These are phyloP conservation scores for Dillenia turbinata DNA, from an alignment of 164 flowering plant species.

Conservation along the genomic window DNA sequence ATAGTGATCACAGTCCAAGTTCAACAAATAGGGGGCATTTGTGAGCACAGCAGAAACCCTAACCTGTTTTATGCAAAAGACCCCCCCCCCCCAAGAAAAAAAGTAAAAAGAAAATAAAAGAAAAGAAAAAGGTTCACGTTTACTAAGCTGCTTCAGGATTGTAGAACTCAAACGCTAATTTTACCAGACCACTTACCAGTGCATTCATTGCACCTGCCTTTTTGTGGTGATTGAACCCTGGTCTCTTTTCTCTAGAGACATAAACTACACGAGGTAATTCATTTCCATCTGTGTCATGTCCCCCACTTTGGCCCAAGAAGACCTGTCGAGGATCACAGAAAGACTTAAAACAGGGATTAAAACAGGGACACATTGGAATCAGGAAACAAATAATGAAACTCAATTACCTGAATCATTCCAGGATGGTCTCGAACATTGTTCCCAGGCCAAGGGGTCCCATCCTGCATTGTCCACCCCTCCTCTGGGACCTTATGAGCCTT, in stretches of 20 bases:
- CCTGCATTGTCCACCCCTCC: constrained; percentile 82
- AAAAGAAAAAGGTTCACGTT: not conserved
- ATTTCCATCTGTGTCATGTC: constrained; percentile 59
- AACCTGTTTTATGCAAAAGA: constrained; percentile 30
- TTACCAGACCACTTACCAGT: constrained; percentile 32
- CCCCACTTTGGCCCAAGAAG: constrained; percentile 65
- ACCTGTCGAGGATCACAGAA: constrained; percentile 28
- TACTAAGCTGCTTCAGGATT: not conserved
- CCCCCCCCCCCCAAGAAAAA: not conserved
- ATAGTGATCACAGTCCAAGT: constrained; percentile 79
- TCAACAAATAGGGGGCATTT: constrained; percentile 60
- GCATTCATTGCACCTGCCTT: constrained; percentile 89
- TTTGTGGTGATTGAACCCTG: constrained; percentile 71
- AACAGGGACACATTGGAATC: not conserved
- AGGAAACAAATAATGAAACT: not conserved
- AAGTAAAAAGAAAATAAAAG: not conserved
- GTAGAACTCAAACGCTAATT: not conserved
- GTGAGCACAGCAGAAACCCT: constrained; percentile 71
- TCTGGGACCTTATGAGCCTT: constrained; percentile 71
- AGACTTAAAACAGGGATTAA: constrained; percentile 1
- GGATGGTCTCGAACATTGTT: constrained; percentile 78
- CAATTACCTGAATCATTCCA: constrained; percentile 72
- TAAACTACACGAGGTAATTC: constrained; percentile 68
- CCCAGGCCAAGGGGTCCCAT: constrained; percentile 85
- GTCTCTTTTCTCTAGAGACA: constrained; percentile 68